Evolutionary conservation across 768 basidiomycete genomes (phyloP).

Genomic region (Termitomyces eurrhizus): DNA sequence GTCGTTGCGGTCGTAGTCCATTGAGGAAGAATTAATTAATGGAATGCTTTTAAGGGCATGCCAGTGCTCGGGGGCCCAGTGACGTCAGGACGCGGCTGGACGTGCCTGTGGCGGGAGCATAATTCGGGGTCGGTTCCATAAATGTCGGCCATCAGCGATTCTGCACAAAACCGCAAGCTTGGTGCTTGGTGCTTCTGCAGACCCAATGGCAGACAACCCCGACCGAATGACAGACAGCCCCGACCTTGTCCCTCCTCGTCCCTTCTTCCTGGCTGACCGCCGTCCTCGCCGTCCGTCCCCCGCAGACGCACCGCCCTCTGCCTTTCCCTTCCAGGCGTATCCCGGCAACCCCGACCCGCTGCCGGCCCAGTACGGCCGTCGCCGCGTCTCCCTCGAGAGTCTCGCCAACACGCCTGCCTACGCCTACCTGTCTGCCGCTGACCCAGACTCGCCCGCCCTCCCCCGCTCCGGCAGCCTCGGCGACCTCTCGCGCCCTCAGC

Average conservation of each 20-base stretch:
- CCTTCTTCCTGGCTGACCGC: slow-evolving; percentile 1
- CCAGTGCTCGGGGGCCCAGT: slow-evolving; percentile 1
- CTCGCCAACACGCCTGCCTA: slow-evolving; percentile 20
- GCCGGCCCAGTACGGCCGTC: slow-evolving; percentile 33
- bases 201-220: too few relatives aligned
- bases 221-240: neutral
- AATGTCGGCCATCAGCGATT: slow-evolving; percentile 12
- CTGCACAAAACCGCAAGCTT: neutral
- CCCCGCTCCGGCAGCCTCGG: slow-evolving; percentile 18
- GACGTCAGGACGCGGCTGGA: neutral
- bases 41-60: neutral
- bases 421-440: slow-evolving; percentile 20
- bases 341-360: slow-evolving; percentile 65
- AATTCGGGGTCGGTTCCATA: slow-evolving; percentile 1
- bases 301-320: slow-evolving; percentile 30
- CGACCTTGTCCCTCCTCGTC: neutral
- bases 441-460: slow-evolving; percentile 11
- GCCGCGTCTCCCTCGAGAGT: slow-evolving; percentile 42
- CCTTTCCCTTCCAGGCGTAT: slow-evolving; percentile 57
- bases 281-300: slow-evolving; percentile 12
- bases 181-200: too few relatives aligned
- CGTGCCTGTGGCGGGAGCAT: neutral
- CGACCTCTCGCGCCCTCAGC: slow-evolving; percentile 34
- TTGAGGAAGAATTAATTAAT: slow-evolving; percentile 12
- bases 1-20: slow-evolving; percentile 80